Conservation (phyloP, 371 early-diverging fungal genomes). For the Saksenaea vasiformis region DNA sequence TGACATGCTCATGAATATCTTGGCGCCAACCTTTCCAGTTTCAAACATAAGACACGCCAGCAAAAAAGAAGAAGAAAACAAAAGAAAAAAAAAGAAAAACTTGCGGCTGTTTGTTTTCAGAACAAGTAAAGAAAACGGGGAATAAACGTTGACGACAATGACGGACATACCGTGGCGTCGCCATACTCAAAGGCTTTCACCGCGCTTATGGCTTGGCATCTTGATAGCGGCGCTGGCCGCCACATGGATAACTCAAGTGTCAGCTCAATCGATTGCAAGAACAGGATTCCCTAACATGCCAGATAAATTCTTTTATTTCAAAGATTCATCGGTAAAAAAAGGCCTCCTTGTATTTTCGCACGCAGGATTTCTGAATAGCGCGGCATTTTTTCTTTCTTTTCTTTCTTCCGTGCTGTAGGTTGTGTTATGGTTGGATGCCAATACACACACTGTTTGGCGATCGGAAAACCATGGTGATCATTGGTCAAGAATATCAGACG, state of each 20-base stretch:
- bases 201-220: conserved; percentile 10
- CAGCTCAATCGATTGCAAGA: conserved; percentile 25
- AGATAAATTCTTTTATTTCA: conserved; percentile 64
- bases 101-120: background rate
- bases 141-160: conserved; percentile 9
- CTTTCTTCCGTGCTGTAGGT: too few species aligned
- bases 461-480: conserved; percentile 71
- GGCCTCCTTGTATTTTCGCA: background rate
- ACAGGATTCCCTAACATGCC: conserved; percentile 56
- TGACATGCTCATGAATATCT: conserved; percentile 4
- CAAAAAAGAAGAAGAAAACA: too few species aligned
- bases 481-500: conserved; percentile 55
- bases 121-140: background rate
- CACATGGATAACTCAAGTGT: conserved; percentile 10
- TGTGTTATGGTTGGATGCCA: conserved; percentile 60
- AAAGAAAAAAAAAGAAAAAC: too few species aligned
- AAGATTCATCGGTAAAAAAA: conserved; percentile 61
- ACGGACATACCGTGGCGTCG: conserved; percentile 11
- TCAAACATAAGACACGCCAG: background rate
- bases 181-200: background rate
- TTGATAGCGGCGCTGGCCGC: conserved; percentile 18
- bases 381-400: background rate
- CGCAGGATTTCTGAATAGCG: background rate
- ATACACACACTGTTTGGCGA: conserved; percentile 51
- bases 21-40: background rate